phyloP scores from a whole-genome alignment of 2,329 filamentous ascomycete genomes.

The Colletotrichum eremochloae region DNA sequence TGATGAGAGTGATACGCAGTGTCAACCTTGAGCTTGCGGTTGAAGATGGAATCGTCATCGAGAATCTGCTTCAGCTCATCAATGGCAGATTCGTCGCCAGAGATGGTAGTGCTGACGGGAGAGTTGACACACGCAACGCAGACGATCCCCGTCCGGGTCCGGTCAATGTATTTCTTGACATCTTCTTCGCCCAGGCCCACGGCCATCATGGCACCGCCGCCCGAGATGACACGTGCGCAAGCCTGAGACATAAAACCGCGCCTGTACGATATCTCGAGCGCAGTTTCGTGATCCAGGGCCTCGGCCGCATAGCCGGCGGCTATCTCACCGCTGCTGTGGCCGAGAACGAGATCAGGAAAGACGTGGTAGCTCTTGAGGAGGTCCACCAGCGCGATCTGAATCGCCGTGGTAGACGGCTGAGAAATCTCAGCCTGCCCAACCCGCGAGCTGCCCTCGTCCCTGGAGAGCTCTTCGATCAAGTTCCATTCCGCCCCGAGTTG shows the following conservation, averaged over 20 bases:
- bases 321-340: conserved; percentile 65
- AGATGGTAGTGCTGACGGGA: conserved; percentile 63
- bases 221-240: conserved; percentile 43
- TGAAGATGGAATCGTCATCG: conserved; percentile 32
- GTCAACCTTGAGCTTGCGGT: conserved; percentile 42
- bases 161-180: conserved; percentile 48
- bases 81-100: conserved; percentile 44
- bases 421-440: conserved; percentile 47
- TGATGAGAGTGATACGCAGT: conserved; percentile 44
- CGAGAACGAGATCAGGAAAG: conserved; percentile 53
- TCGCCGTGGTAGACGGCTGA: conserved; percentile 50
- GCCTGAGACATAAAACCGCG: conserved; percentile 59
- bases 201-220: conserved; percentile 67
- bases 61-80: conserved; percentile 49
- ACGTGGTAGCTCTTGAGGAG: conserved; percentile 49
- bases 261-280: conserved; percentile 64
- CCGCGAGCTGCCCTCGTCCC: conserved; percentile 42
- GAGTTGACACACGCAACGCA: conserved; percentile 63
- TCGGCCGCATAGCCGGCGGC: conserved; percentile 64
- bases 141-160: conserved; percentile 40
- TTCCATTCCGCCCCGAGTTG: conserved; percentile 35
- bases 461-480: conserved; percentile 46
- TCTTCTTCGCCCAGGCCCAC: conserved; percentile 62
- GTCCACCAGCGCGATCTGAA: conserved; percentile 50
- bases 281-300: conserved; percentile 53